Conservation (phyloP, 2,329 filamentous ascomycete species). For the Pestalotiopsis sp. region DNA sequence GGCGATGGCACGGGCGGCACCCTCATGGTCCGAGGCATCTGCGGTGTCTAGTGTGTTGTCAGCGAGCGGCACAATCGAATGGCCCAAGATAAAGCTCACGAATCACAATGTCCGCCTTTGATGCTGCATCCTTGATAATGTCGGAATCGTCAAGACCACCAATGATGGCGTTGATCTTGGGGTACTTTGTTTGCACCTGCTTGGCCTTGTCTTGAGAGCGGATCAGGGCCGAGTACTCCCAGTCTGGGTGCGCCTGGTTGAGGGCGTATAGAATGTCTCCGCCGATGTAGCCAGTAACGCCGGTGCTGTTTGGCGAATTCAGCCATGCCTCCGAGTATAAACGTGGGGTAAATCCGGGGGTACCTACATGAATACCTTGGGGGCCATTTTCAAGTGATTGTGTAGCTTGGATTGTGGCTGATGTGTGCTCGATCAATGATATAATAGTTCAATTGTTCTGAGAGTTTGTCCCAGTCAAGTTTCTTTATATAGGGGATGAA, state of each 20-base stretch:
- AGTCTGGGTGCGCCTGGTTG: conserved; percentile 14
- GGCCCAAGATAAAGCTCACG: conserved; percentile 3
- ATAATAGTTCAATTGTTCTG: background rate
- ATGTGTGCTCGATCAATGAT: background rate
- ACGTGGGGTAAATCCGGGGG: background rate
- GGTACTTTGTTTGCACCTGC: conserved; percentile 10
- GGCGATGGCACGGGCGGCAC: conserved; percentile 46
- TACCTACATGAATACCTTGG: background rate
- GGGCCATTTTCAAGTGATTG: background rate
- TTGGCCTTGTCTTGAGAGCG: conserved; percentile 16
- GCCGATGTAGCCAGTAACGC: conserved; percentile 17
- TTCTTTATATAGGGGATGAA: background rate
- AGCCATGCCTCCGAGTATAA: background rate
- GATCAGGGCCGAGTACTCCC: conserved; percentile 12
- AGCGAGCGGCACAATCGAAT: background rate
- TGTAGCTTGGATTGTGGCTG: background rate
- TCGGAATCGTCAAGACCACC: conserved; percentile 11
- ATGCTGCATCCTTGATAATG: conserved; percentile 12
- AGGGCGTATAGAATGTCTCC: conserved; percentile 13
- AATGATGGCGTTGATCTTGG: conserved; percentile 10
- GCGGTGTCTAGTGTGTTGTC: conserved; percentile 32
- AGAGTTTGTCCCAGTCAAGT: too few relatives aligned
- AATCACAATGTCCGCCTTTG: conserved; percentile 15
- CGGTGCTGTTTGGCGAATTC: conserved; percentile 9
- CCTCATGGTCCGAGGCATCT: conserved; percentile 49